Conservation (phyloP, 116 monocot species). For the Papilionanthe hybrid region DNA sequence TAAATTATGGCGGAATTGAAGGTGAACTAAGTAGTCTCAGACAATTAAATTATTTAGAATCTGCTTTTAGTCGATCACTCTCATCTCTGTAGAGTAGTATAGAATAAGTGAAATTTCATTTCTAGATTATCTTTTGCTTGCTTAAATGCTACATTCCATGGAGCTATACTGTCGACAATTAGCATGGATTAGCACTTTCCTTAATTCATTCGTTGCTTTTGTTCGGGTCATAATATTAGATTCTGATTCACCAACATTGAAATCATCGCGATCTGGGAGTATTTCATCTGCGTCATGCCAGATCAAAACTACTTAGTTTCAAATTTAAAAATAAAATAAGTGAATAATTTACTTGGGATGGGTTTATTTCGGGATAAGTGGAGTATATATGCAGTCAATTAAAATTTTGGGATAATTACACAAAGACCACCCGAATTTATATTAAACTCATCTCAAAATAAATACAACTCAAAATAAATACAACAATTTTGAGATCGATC, state of each 20-base stretch:
- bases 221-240: too few relatives aligned
- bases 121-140: too few relatives aligned
- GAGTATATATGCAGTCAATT: too few relatives aligned
- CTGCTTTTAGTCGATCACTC: neutral
- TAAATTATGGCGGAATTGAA: neutral
- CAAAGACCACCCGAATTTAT: too few relatives aligned
- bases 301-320: neutral
- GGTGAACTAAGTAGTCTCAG: neutral
- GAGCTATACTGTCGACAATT: neutral
- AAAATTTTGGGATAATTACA: too few relatives aligned
- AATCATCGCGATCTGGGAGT: neutral
- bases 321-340: neutral
- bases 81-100: neutral
- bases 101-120: neutral
- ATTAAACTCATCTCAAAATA: too few relatives aligned
- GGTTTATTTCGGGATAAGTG: too few relatives aligned
- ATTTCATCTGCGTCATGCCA: neutral
- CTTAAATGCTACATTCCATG: neutral
- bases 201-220: too few relatives aligned
- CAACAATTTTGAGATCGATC: too few relatives aligned
- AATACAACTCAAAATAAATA: too few relatives aligned
- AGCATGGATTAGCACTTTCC: neutral
- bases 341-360: neutral
- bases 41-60: neutral
- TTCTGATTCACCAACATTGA: neutral